Conservation (phyloP, 2,329 filamentous ascomycete species). For the Penicillium expansum region DNA sequence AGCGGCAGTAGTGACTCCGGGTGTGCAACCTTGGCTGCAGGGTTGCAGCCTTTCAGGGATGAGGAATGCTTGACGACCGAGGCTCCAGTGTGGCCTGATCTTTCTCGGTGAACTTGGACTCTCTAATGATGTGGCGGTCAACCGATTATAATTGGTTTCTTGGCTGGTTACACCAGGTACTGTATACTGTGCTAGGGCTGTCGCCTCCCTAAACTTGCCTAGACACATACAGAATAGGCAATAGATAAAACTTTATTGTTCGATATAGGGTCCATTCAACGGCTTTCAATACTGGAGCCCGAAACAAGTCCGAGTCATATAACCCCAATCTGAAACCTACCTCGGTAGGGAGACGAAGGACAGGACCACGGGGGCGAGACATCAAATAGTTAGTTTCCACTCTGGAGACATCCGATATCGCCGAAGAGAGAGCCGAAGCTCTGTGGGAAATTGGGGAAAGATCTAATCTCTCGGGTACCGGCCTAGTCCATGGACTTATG, state of each 20-base stretch:
- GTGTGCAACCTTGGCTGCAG: background rate
- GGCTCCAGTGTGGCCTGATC: background rate
- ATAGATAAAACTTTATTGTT: background rate
- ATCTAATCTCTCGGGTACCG: slow-evolving; percentile 9
- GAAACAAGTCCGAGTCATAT: background rate
- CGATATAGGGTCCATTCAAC: background rate
- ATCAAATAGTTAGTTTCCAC: background rate
- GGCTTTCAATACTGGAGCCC: background rate
- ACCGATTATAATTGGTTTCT: background rate
- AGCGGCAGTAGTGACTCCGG: background rate
- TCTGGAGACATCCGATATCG: slow-evolving; percentile 2
- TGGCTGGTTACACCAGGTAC: background rate
- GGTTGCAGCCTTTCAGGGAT: background rate
- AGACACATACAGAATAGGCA: background rate
- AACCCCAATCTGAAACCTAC: background rate
- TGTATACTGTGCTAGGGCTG: background rate
- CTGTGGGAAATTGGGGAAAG: background rate
- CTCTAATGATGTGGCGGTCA: background rate
- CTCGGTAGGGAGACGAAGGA: background rate
- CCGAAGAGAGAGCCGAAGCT: background rate
- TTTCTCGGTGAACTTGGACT: background rate
- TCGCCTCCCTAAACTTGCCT: background rate
- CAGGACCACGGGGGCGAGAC: background rate
- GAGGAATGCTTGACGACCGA: background rate
- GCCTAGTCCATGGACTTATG: background rate